A percentile compares a stretch with the other conserved stretches of the same genome.
These are phyloP conservation scores for Trametes elegans DNA, from an alignment of 768 basidiomycete species.

Conservation along the genomic window DNA sequence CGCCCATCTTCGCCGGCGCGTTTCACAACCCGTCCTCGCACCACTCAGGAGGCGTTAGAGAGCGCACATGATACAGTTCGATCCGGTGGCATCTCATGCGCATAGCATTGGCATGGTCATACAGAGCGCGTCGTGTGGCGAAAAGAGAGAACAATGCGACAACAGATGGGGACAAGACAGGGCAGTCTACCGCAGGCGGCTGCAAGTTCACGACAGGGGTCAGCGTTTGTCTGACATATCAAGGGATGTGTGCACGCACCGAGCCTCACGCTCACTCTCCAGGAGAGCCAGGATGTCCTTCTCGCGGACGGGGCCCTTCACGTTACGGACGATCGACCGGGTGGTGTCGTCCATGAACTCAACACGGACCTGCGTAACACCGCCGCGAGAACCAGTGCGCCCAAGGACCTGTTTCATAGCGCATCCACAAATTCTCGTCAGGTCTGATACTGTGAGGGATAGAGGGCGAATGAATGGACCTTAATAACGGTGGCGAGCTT, in stretches of 20 bases:
- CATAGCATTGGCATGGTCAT: conserved; percentile 26
- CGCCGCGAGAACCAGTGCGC: conserved; percentile 97
- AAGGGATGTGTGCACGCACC: conserved; percentile 55
- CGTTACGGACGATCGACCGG: conserved; percentile 97
- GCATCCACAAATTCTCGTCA: conserved; percentile 16
- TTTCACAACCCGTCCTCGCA: background rate
- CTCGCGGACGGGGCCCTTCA: conserved; percentile 95
- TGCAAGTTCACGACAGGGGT: background rate
- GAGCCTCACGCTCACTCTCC: conserved; percentile 98
- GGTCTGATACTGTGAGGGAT: background rate
- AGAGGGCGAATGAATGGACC: conserved; percentile 35
- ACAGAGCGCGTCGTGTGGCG: conserved; percentile 21
- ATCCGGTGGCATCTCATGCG: conserved; percentile 17
- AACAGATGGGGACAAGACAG: conserved; percentile 14
- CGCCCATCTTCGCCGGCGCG: background rate
- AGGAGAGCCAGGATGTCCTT: conserved; percentile 95
- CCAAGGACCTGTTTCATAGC: conserved; percentile 75
- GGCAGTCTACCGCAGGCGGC: conserved; percentile 24
- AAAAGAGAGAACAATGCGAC: conserved; percentile 17
- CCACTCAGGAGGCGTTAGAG: background rate
- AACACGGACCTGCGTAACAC: conserved; percentile 98
- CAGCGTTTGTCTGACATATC: background rate
- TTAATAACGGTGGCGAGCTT: conserved; percentile 98
- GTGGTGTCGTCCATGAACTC: conserved; percentile 98
- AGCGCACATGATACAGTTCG: background rate